Conservation (phyloP, 208 protist genomes). For the Leishmania mexicana region DNA sequence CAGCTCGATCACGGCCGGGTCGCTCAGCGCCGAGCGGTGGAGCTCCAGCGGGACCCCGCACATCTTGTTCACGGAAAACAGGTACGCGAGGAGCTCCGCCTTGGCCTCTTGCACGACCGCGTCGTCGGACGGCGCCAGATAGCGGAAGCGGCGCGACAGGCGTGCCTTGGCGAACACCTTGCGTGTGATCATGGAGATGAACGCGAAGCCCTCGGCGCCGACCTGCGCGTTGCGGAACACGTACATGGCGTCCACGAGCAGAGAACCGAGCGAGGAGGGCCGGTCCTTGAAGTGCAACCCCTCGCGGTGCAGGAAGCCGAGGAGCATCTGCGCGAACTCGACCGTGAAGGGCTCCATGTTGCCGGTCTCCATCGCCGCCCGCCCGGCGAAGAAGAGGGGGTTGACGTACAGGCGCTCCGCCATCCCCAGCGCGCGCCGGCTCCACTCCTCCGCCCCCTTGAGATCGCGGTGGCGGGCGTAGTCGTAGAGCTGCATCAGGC, state of each 20-base stretch:
- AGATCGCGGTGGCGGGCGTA: conserved; percentile 61
- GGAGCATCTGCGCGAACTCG: conserved; percentile 77
- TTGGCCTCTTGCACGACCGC: conserved; percentile 54
- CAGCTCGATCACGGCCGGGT: conserved; percentile 67
- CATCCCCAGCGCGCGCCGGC: conserved; percentile 45
- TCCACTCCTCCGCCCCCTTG: conserved; percentile 62
- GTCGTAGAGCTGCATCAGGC: conserved; percentile 85
- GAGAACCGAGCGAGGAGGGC: conserved; percentile 79
- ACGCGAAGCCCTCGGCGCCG: conserved; percentile 75
- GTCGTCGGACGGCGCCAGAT: conserved; percentile 43
- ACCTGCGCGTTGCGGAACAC: conserved; percentile 81
- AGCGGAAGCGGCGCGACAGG: conserved; percentile 38
- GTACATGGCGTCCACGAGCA: conserved; percentile 80
- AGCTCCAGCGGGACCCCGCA: conserved; percentile 83
- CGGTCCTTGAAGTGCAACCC: conserved; percentile 81
- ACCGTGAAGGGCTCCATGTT: conserved; percentile 84
- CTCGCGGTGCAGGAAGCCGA: conserved; percentile 76
- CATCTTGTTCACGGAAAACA: conserved; percentile 74
- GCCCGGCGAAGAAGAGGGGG: conserved; percentile 85
- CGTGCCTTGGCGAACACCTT: conserved; percentile 63
- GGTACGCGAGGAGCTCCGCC: conserved; percentile 75
- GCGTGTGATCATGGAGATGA: conserved; percentile 79
- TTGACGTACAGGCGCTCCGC: conserved; percentile 81
- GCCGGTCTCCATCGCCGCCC: conserved; percentile 53
- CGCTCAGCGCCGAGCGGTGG: conserved; percentile 82